Evolutionary conservation across 768 basidiomycete genomes (phyloP).

Genomic region (Daedaleopsis sinensis): DNA sequence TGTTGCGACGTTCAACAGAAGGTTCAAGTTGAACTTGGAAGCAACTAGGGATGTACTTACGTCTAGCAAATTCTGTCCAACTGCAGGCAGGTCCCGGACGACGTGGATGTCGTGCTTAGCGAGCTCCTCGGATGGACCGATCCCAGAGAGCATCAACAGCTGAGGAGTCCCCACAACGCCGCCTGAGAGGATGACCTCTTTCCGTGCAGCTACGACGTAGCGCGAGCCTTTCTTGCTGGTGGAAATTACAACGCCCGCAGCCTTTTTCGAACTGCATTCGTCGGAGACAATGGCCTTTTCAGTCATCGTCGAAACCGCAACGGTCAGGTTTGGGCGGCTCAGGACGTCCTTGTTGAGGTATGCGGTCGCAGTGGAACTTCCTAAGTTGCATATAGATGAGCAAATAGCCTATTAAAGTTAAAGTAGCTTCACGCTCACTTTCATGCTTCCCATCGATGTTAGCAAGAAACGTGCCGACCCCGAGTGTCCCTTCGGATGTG

Average conservation of each 20-base stretch:
- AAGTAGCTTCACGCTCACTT: conserved; percentile 13
- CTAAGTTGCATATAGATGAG: conserved; percentile 7
- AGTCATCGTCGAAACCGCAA: conserved; percentile 18
- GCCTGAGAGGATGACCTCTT: conserved; percentile 24
- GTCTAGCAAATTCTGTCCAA: conserved; percentile 31
- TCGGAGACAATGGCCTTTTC: conserved; percentile 26
- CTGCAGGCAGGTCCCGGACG: conserved; percentile 28
- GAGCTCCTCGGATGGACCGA: conserved; percentile 26
- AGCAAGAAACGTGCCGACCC: conserved; percentile 16
- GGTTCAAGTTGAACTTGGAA: no score
- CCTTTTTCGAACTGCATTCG: not conserved
- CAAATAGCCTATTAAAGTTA: not conserved
- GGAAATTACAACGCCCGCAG: conserved; percentile 18
- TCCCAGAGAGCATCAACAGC: conserved; percentile 31
- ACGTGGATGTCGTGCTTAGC: conserved; percentile 16
- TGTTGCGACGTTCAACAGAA: conserved; percentile 1
- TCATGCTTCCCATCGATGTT: conserved; percentile 21
- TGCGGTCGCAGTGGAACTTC: conserved; percentile 31
- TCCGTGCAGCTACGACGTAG: conserved; percentile 13
- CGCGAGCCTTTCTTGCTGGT: not conserved
- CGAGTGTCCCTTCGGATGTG: conserved; percentile 16
- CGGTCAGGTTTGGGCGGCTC: conserved; percentile 28
- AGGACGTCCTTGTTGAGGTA: conserved; percentile 28
- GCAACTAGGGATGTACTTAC: conserved; percentile 4
- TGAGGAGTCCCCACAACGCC: conserved; percentile 23